phyloP scores from a whole-genome alignment of 768 basidiomycete species.

The Phlebiopsis flavidoalba region DNA sequence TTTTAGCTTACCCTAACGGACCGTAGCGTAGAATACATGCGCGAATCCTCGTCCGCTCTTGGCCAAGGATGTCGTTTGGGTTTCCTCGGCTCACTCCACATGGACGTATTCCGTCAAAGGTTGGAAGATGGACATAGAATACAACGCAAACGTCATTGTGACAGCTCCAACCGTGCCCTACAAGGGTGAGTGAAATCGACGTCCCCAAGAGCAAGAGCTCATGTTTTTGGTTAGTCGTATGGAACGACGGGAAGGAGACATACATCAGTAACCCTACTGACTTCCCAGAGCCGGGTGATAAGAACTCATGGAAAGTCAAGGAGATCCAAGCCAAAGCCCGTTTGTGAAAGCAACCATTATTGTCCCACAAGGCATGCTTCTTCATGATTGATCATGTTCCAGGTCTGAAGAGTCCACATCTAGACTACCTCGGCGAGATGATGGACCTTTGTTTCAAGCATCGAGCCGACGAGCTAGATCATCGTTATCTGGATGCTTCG shows the following conservation, averaged over 20 bases:
- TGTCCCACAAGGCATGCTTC: conserved; percentile 74
- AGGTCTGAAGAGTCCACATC: background rate
- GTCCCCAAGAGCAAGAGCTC: conserved; percentile 44
- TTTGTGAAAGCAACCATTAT: conserved; percentile 92
- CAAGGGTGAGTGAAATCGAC: conserved; percentile 47
- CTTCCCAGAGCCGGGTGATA: conserved; percentile 81
- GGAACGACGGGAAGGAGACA: conserved; percentile 47
- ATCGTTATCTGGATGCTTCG: conserved; percentile 73
- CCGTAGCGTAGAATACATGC: conserved; percentile 82
- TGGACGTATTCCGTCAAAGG: conserved; percentile 94
- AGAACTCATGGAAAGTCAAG: conserved; percentile 48
- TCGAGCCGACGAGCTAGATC: conserved; percentile 78
- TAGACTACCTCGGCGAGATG: conserved; percentile 93
- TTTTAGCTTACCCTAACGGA: conserved; percentile 79
- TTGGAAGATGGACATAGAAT: conserved; percentile 98
- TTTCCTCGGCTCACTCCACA: conserved; percentile 92
- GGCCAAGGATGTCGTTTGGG: conserved; percentile 95
- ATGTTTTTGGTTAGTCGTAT: conserved; percentile 52
- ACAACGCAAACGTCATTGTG: conserved; percentile 89
- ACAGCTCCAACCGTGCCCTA: conserved; percentile 97
- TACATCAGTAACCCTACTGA: conserved; percentile 90
- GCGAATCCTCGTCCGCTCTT: conserved; percentile 90
- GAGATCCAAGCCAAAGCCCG: conserved; percentile 86
- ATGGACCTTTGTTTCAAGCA: conserved; percentile 90
- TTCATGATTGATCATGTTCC: background rate